Percentiles rank a stretch among this genome's conserved stretches.
These are phyloP conservation scores for Kockiozyma suomiensis DNA, from an alignment of 805 yeast species.

Conservation along the genomic window DNA sequence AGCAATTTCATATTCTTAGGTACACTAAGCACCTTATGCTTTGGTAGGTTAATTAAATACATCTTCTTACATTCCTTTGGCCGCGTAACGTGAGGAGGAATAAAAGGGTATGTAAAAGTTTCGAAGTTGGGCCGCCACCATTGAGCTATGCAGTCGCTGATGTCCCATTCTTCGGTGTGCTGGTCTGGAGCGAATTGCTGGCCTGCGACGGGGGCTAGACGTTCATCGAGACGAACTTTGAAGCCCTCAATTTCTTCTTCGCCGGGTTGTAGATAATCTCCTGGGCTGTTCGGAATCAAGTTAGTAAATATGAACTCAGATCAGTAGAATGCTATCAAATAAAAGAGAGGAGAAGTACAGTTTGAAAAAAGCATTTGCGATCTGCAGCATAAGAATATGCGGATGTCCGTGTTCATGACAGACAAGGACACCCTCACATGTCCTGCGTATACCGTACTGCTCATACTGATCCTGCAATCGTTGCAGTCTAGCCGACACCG, in stretches of 20 bases:
- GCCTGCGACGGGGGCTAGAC: conserved; percentile 33
- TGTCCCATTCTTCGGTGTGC: conserved; percentile 38
- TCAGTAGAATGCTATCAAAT: background rate
- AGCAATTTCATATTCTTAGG: conserved; percentile 41
- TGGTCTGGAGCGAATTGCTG: conserved; percentile 27
- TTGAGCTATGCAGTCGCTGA: conserved; percentile 43
- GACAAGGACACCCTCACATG: conserved; percentile 41
- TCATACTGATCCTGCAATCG: conserved; percentile 40
- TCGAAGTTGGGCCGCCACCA: conserved; percentile 45
- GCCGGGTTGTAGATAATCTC: conserved; percentile 37
- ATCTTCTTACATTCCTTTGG: conserved; percentile 44
- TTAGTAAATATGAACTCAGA: background rate
- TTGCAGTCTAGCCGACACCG: conserved; percentile 38
- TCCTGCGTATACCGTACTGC: conserved; percentile 39
- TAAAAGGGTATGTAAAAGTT: conserved; percentile 41
- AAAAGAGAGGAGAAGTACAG: conserved; percentile 21
- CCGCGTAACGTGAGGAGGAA: conserved; percentile 43
- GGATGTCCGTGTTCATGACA: conserved; percentile 45
- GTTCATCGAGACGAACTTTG: conserved; percentile 33
- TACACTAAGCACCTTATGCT: conserved; percentile 37
- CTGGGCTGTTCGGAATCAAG: conserved; percentile 31
- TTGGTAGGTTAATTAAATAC: conserved; percentile 40
- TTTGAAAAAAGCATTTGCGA: conserved; percentile 42
- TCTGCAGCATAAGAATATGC: conserved; percentile 40
- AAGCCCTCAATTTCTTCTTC: conserved; percentile 40